Base-by-base conservation (phyloP, 768 basidiomycete genomes). In the Leccinum rimulosum region DNA sequence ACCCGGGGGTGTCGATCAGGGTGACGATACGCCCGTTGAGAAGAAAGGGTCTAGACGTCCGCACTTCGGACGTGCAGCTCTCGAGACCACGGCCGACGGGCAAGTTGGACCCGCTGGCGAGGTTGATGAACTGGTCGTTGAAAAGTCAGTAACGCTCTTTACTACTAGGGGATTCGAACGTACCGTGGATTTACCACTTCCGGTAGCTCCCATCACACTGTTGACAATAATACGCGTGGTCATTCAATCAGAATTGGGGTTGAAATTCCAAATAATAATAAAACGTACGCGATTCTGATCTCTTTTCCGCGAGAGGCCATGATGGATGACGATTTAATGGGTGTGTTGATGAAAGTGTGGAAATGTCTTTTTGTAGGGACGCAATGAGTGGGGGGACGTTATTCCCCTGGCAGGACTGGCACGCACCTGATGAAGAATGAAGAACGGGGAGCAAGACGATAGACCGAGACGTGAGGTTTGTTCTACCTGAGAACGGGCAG, bases 1-100 rank as follows among this genome's bases (percentile, higher is more conserved):
- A 86, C 5, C 84, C 84, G 15, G 84, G 84, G 0, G 84, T 86
- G 67, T 86, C 85, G 45, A 86, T 78, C 31, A 86, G 68, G 12
- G 74, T 79, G 54, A 85, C 69, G 54, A 62, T 66, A 7, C 73
- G 73, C 11, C 79, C 81, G 50, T 81, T 78, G 36, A 83, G 65
- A 43, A 74, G 61, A 63, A 85, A 82, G 1, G 80, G 73, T 14
- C 70, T 65, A 4, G 81, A 73, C 4, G 76, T 69, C 55, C 79
- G 74, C 1, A 86, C 78, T 10, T 71, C 71, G 49, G 67, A 72
- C 0, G 84, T 86, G 61, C 81, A 84, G 15, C 84, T 85, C 55
- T 79, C 72, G 31, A 84, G 70, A 4, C 76, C 75, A 5, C 65
- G 68, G 22, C 82, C 82, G 15, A 84, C 76, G 14, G 71, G 72